Evolutionary conservation across 2,329 filamentous ascomycete species (phyloP), one percentile per base, ranked within the genome.

Genomic region (Capronia americana): DNA sequence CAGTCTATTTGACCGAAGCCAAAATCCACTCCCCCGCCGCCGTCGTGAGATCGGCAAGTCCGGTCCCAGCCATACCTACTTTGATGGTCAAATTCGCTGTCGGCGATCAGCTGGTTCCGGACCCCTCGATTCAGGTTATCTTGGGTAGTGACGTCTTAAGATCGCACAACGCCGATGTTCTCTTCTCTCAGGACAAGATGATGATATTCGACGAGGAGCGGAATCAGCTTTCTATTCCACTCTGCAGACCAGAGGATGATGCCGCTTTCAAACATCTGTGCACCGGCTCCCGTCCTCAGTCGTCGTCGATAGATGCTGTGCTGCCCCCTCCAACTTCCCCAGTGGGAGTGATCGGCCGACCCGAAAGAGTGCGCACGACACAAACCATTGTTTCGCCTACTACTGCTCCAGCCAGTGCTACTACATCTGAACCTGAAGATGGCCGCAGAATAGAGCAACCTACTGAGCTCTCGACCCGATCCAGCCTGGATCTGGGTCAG

Each of bases 121-220:
- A 80, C 12, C 86, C 85, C 46, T 81, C 83, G 10, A 92, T 98
- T 64, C 91, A 93, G 70, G 90, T 97, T 59, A 93, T 96, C 75
- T 83, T 99, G 65, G 94, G 95, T 46, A 97, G 92, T 74, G 94
- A 98, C 77, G 87, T 92, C 14, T 83, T 99, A 64, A 87, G 93
- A 69, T 85, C 90, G 10, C 92, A 96, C 75, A 96, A 91, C 71
- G 94, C 92, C 26, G 95, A 98, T 76, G 85, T 99, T 11, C 81
- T 98, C 24, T 92, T 99, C 73, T 98, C 95, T 0, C 92, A 93
- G 70, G 97, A 97, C 74, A 90, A 90, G 70, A 87, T 99, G 82
- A 90, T 91, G 0, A 83, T 98, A 30, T 93, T 93, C 72, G 92
- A 96, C 72, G 91, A 92, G 74, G 92, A 96, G 65, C 87, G 90